These are phyloP conservation scores for Fraxinus ornus DNA, from an alignment of 305 asterid genomes.

Conservation along the genomic window DNA sequence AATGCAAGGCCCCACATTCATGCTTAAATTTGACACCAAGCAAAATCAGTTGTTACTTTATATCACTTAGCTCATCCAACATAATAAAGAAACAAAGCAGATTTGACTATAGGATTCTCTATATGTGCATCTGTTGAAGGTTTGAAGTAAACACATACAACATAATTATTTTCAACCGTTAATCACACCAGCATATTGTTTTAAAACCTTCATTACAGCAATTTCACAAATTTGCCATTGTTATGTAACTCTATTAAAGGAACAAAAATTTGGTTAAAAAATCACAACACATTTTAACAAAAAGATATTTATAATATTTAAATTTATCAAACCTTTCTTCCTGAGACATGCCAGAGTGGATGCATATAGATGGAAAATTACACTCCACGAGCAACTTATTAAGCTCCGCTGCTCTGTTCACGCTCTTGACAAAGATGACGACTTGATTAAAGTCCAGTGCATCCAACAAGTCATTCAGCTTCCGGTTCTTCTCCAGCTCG, in stretches of 20 bases:
- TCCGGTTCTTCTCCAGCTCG: constrained; percentile 79
- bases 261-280: background rate
- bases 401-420: constrained; percentile 78
- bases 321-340: constrained; percentile 62
- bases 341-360: constrained; percentile 95
- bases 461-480: constrained; percentile 81
- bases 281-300: background rate
- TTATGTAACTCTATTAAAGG: background rate
- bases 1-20: background rate
- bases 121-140: background rate
- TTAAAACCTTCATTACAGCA: background rate
- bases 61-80: background rate
- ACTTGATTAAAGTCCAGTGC: constrained; percentile 90
- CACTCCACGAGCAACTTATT: constrained; percentile 89
- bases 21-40: background rate
- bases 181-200: background rate
- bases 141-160: background rate
- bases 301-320: background rate
- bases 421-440: constrained; percentile 87
- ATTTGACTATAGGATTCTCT: background rate
- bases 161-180: background rate
- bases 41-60: background rate
- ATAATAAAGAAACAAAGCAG: background rate
- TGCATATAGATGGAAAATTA: constrained; percentile 84
- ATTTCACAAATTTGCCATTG: background rate